Base-by-base conservation (phyloP, 2,329 filamentous ascomycete species). In the Scedosporium apiospermum region DNA sequence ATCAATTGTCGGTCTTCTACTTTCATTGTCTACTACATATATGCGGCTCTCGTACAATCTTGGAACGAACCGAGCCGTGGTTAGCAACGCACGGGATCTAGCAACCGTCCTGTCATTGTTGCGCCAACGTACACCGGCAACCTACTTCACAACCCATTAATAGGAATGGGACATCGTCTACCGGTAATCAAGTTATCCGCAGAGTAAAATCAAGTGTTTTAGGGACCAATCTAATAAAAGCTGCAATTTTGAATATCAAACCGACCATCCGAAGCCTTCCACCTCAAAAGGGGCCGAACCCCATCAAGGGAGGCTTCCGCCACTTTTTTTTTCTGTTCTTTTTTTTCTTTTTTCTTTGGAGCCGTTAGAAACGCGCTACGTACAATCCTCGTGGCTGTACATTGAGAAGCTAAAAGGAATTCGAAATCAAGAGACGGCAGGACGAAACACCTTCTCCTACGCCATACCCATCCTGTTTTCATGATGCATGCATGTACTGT, bases 401-500 rank as follows among this genome's bases (percentile, higher is more conserved):
- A 53, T 51, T 51, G 44, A 51, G 27, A 61, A 21, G 44, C 16
- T 21, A 12, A n/a, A 51, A 51, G 27, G 38, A 41, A 53, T 51
- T 27, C n/a, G 26, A 53, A 53, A 61, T 34, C 42, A 53, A 61
- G 44, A 61, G 42, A 61, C 41, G 58, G 42, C 44, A 26, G 30
- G 42, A 34, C 26, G 18, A 51, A 49, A 49, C 30, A 60, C 58
- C 44, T 51, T 61, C 49, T 44, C 59, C 34, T 42, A 41, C 59
- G 59, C 59, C 59, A 51, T 26, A 61, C 59, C 59, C 49, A 61
- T 16, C 23, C 59, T 16, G 23, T 61, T 61, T 38, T 44, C 59
- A 51, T 61, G 59, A 61, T 61, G 59, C 59, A 51, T 51, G 26
- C 44, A 27, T 51, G 59, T 61, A 61, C 59, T 61, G 59, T 61